Evolutionary conservation across 2,329 filamentous ascomycete species (phyloP).

Genomic region (Monilinia laxa): DNA sequence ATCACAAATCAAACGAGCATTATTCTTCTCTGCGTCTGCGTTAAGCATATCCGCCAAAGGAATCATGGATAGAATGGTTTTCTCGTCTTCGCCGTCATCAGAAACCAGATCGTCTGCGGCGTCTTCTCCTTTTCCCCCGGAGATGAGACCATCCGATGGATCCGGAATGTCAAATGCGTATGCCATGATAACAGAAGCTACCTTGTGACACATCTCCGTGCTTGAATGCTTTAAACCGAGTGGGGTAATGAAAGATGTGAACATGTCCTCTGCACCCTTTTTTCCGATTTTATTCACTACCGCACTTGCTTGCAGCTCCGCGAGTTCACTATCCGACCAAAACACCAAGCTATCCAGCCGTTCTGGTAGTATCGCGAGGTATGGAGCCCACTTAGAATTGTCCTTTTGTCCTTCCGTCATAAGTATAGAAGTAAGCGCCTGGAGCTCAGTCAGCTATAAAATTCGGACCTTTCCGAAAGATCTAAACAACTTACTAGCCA

Average conservation of each 20-base stretch:
- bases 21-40: constrained; percentile 65
- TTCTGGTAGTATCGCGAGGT: constrained; percentile 60
- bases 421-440: constrained; percentile 30
- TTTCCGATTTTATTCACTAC: constrained; percentile 66
- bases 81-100: constrained; percentile 49
- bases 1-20: constrained; percentile 48
- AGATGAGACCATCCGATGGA: constrained; percentile 35
- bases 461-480: constrained; percentile 22
- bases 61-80: constrained; percentile 60
- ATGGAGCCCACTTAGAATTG: constrained; percentile 47
- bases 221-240: constrained; percentile 47
- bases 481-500: constrained; percentile 45
- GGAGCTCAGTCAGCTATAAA: constrained; percentile 2
- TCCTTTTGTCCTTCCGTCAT: constrained; percentile 31
- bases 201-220: constrained; percentile 55
- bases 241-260: constrained; percentile 54
- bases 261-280: constrained; percentile 56
- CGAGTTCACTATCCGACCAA: constrained; percentile 61
- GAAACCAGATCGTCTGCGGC: constrained; percentile 47
- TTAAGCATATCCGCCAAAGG: constrained; percentile 71
- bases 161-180: constrained; percentile 66
- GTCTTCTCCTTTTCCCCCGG: constrained; percentile 50
- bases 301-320: constrained; percentile 61
- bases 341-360: constrained; percentile 68
- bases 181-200: constrained; percentile 70